Percentiles rank a stretch among this genome's conserved stretches.
Conservation (phyloP, 2,329 filamentous ascomycete species). For the Xylogone sp. region DNA sequence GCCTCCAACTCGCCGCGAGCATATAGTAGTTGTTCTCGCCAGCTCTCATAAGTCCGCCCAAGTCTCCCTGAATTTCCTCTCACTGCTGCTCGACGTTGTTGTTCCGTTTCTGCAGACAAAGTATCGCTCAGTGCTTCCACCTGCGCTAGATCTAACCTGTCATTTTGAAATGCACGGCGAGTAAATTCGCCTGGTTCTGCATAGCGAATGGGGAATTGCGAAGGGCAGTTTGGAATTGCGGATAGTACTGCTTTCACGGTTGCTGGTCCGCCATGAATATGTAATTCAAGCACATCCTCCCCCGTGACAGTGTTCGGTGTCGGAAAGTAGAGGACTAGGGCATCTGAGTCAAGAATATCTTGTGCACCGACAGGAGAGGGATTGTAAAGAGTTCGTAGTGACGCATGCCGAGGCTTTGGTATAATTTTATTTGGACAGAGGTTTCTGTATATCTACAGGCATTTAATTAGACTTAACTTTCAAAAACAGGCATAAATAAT, state of each 20-base stretch:
- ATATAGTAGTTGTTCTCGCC: slow-evolving; percentile 72
- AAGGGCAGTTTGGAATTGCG: slow-evolving; percentile 60
- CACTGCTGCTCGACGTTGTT: slow-evolving; percentile 84
- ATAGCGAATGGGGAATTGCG: slow-evolving; percentile 59
- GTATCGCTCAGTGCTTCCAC: slow-evolving; percentile 64
- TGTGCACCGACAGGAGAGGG: slow-evolving; percentile 36
- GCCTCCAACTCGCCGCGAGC: slow-evolving; percentile 92
- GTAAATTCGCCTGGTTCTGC: slow-evolving; percentile 97
- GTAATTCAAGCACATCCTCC: slow-evolving; percentile 87
- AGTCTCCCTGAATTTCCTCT: slow-evolving; percentile 69
- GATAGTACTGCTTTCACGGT: slow-evolving; percentile 82
- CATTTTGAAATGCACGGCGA: slow-evolving; percentile 82
- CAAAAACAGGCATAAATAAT: slow-evolving; percentile 1
- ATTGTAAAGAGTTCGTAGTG: slow-evolving; percentile 70
- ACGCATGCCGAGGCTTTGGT: slow-evolving; percentile 61
- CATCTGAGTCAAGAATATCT: slow-evolving; percentile 64
- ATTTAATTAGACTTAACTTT: slow-evolving; percentile 8
- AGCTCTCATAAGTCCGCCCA: slow-evolving; percentile 73
- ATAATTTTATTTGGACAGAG: slow-evolving; percentile 53
- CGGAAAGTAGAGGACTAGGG: slow-evolving; percentile 80
- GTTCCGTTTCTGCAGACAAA: slow-evolving; percentile 75
- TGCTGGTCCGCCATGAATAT: slow-evolving; percentile 89
- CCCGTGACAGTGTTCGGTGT: slow-evolving; percentile 81
- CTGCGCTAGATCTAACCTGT: slow-evolving; percentile 81
- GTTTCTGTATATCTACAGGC: slow-evolving; percentile 55